Percentiles rank a stretch among this genome's conserved stretches.
Conservation (phyloP, 306 rosid species). For the Rubus parviflorus region DNA sequence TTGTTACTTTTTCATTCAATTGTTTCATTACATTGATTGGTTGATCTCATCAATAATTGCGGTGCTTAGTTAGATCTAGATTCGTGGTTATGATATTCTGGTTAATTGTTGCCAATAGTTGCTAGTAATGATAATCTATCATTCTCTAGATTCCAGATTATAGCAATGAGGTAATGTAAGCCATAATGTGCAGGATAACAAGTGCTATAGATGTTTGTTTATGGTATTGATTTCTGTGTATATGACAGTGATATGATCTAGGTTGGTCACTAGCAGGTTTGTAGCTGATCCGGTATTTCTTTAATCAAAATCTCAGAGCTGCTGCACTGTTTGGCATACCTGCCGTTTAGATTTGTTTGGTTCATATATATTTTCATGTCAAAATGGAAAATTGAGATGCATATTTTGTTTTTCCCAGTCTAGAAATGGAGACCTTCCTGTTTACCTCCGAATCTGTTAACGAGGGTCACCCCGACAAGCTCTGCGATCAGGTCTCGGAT, state of each 20-base stretch:
- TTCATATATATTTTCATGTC: not conserved
- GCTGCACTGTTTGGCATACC: not conserved
- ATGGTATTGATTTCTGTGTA: not conserved
- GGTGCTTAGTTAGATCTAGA: not conserved
- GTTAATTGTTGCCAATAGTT: not conserved
- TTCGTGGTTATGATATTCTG: not conserved
- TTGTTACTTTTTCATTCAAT: not conserved
- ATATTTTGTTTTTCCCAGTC: not conserved
- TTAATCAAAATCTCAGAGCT: not conserved
- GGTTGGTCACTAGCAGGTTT: too few relatives aligned
- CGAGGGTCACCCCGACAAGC: constrained; percentile 84
- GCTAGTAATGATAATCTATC: too few relatives aligned
- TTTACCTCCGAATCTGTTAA: constrained; percentile 85
- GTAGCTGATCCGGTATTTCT: not conserved
- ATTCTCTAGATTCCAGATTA: not conserved
- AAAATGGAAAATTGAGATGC: not conserved
- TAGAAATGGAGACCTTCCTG: constrained; percentile 70
- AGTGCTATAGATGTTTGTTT: not conserved
- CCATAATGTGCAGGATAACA: not conserved
- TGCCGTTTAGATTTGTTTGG: not conserved
- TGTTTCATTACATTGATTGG: not conserved
- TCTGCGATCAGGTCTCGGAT: constrained; percentile 80
- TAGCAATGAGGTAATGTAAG: not conserved
- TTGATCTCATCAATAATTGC: not conserved
- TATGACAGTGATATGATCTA: too few relatives aligned